Base-by-base conservation (phyloP, 345 rosid species). In the Odontarrhena argentea region DNA sequence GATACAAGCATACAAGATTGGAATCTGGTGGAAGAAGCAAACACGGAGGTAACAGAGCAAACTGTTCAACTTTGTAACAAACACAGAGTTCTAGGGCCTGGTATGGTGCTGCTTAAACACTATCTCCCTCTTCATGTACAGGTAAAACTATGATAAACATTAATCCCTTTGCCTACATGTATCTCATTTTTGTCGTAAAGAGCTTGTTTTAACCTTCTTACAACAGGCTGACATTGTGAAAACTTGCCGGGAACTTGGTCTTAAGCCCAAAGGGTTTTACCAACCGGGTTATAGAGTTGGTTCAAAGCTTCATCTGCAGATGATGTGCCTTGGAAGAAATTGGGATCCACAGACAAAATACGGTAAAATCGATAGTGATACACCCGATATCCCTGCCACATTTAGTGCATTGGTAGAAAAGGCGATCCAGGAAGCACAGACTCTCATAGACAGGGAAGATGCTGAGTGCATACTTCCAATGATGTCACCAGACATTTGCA, bases 241-340 rank as follows among this genome's bases (percentile, higher is more conserved):
- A 38, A 37, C 38, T 32, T 85, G 95, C 41, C 78, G 73, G 35
- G 32, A 70, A 15, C 83, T 82, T 70, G 85, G 87, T 15, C 40
- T 68, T 11, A 68, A 84, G 8, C 61, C 81, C 5, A 76, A 82
- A 10, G 87, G 87, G 36, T 82, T 87, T 58, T 85, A 83, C 68
- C 81, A 74, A 57, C 94, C 84, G 0, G 73, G 79, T 28, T 85
- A 77, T 77, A 69, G 57, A 9, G 74, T 52, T 71, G 94, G 88
- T 60, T 85, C 80, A 25, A 82, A 74, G 75, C 74, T 85, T 37
- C 74, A 51, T 32, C 46, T 79, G 66, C 74, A 79, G 40, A 84
- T 87, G 89, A 85, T 85, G 91, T 87, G 85, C 53, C 87, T 82
- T 7, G 91, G 87, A 14, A 65, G 47, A 34, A 65, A 81, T 50